Percentiles rank a stretch among this genome's conserved stretches.
These are phyloP conservation scores for Inonotus hispidus DNA, from an alignment of 1,284 basidiomycete genomes.

Conservation along the genomic window DNA sequence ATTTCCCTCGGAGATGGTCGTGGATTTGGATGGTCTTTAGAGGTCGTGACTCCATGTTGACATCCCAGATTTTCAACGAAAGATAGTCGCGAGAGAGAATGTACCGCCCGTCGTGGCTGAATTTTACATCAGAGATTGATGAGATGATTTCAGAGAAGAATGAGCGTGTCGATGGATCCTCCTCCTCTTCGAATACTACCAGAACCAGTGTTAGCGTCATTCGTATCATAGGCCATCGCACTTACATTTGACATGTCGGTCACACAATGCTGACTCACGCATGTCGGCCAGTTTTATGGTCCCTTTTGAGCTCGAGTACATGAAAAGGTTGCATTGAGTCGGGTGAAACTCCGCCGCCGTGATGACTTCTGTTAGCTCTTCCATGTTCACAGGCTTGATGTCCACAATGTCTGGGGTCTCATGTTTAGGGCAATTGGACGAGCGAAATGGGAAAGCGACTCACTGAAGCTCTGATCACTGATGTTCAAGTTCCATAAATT, in stretches of 20 bases:
- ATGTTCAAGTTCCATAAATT: slow-evolving; percentile 99
- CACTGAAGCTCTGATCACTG: slow-evolving; percentile 98
- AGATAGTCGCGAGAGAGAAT: slow-evolving; percentile 97
- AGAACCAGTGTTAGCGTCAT: slow-evolving; percentile 7
- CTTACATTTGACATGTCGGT: slow-evolving; percentile 94
- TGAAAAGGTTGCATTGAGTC: slow-evolving; percentile 95
- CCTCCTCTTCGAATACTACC: slow-evolving; percentile 95
- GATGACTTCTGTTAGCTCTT: slow-evolving; percentile 99
- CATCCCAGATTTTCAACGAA: slow-evolving; percentile 98
- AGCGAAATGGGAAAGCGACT: neutral
- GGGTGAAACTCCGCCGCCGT: slow-evolving; percentile 99
- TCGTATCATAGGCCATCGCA: slow-evolving; percentile 16
- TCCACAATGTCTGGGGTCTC: slow-evolving; percentile 86
- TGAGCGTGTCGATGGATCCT: slow-evolving; percentile 94
- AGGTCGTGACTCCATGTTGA: slow-evolving; percentile 97
- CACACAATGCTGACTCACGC: slow-evolving; percentile 97
- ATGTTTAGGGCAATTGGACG: neutral
- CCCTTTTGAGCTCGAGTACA: slow-evolving; percentile 99
- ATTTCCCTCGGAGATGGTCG: slow-evolving; percentile 94
- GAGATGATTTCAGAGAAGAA: slow-evolving; percentile 99
- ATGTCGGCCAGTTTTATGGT: slow-evolving; percentile 99
- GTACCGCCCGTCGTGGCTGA: slow-evolving; percentile 95
- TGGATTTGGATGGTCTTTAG: slow-evolving; percentile 99
- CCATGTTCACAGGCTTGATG: slow-evolving; percentile 99
- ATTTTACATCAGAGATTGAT: slow-evolving; percentile 99